Base-by-base conservation (phyloP, 2,329 filamentous ascomycete genomes). In the Aspergillus nomiae region DNA sequence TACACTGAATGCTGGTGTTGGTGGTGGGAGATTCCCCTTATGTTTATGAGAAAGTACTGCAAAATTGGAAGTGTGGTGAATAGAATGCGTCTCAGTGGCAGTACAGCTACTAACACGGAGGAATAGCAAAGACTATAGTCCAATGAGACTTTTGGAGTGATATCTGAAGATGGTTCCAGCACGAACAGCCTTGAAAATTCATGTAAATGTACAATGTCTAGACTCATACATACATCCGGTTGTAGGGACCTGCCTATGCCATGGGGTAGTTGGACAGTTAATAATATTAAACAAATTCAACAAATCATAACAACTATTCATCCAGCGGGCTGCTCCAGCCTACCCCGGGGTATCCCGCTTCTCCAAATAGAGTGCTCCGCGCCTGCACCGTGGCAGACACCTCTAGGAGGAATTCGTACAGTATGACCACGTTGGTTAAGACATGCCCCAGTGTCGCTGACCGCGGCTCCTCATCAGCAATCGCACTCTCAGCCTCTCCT, bases 371-470 rank as follows among this genome's bases (percentile, higher is more conserved):
- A 14, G 88, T 89, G 28, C 89, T 90, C 60, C 92, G 83, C 41
- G 91, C 89, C 75, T 94, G 91, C 63, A 93, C 83, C 69, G 94
- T 77, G 30, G 90, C 90, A 2, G 90, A 88, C 61, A 94, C 77
- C 76, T 95, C 92, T 56, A 94, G 83, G 56, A 94, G 78, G 73
- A 95, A 95, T 41, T 91, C 90, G 75, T 95, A 92, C 62, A 93
- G 81, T 57, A 94, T 86, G 62, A 94, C 86, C 46, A 90, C 87
- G 74, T 94, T 95, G 7, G 91, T 94, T 65, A 95, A 80, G 12
- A 94, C 82, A 74, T 94, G 91, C 46, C 90, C 92, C 5, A 95
- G 86, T 9, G 89, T 92, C 9, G 88, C 89, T 11, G 82, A 83
- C 56, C 76, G 78, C 6, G 78, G 73, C 32, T 73, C 73, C 54